Conservation (phyloP, 1,284 basidiomycete genomes). For the Stygiomarasmius scandens region DNA sequence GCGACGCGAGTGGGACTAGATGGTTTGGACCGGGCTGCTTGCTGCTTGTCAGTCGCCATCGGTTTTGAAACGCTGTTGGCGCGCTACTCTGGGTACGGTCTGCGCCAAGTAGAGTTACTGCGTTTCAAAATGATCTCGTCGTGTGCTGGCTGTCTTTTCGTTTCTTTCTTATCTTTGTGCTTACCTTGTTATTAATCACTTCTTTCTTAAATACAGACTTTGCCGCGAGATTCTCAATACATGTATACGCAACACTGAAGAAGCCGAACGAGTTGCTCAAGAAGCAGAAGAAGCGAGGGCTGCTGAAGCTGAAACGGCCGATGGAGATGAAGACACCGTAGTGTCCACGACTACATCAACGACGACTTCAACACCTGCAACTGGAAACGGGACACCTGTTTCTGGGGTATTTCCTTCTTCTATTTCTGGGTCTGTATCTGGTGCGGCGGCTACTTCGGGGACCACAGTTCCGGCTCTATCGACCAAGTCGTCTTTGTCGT, state of each 20-base stretch:
- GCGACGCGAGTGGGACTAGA: too few relatives aligned
- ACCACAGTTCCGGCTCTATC: not conserved
- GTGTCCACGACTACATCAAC: not conserved
- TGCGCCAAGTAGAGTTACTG: too few relatives aligned
- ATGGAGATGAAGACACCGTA: constrained; percentile 24
- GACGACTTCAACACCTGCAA: not conserved
- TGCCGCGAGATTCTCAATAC: constrained; percentile 79
- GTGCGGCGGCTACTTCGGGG: not conserved
- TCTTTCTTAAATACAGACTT: constrained; percentile 45
- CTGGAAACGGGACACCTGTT: not conserved
- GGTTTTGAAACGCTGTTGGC: too few relatives aligned
- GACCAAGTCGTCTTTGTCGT: not conserved
- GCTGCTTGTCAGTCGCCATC: too few relatives aligned
- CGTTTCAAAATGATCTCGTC: too few relatives aligned
- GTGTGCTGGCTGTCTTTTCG: too few relatives aligned
- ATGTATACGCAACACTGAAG: constrained; percentile 91
- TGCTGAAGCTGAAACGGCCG: constrained; percentile 15
- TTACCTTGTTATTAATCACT: too few relatives aligned
- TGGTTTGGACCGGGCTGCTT: too few relatives aligned
- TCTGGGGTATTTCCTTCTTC: not conserved
- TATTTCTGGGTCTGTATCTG: not conserved
- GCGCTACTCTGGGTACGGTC: too few relatives aligned
- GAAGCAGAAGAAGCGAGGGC: constrained; percentile 24
- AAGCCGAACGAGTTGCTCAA: constrained; percentile 58
- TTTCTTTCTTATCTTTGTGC: too few relatives aligned